A percentile compares a stretch with the other conserved stretches of the same genome.
phyloP scores from a whole-genome alignment of 2,329 filamentous ascomycete genomes.

The Xylariaceae sp. region DNA sequence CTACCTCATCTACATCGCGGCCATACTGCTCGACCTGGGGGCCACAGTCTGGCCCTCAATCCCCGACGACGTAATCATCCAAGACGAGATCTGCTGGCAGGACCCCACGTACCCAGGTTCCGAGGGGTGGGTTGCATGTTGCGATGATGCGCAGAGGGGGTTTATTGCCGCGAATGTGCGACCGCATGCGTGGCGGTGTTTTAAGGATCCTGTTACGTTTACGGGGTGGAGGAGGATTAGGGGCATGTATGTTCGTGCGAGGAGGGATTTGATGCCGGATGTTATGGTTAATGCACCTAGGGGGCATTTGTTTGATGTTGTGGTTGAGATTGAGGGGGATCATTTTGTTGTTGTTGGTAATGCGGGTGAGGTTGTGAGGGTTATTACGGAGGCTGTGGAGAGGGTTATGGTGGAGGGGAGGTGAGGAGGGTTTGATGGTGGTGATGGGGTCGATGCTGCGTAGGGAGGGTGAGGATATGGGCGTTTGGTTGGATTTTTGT shows the following conservation, averaged over 20 bases:
- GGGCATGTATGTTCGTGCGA: constrained; percentile 14
- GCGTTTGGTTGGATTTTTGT: neutral
- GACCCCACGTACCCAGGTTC: constrained; percentile 2
- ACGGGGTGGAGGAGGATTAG: constrained; percentile 17
- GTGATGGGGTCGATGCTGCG: neutral
- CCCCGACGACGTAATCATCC: constrained; percentile 1
- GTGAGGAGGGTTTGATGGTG: neutral
- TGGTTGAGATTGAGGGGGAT: constrained; percentile 15
- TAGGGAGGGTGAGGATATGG: neutral
- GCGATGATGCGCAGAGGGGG: constrained; percentile 9
- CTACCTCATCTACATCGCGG: constrained; percentile 21
- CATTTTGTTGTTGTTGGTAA: constrained; percentile 18
- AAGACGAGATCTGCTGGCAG: constrained; percentile 15
- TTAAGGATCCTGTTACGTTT: constrained; percentile 13
- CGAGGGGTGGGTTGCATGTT: constrained; percentile 7
- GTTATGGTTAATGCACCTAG: constrained; percentile 14
- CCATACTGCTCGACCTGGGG: constrained; percentile 18
- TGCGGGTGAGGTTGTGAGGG: constrained; percentile 11
- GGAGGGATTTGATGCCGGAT: constrained; percentile 14
- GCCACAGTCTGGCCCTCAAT: constrained; percentile 15
- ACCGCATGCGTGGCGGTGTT: constrained; percentile 15
- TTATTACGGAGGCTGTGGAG: constrained; percentile 11
- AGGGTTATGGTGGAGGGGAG: constrained; percentile 1
- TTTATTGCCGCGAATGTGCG: constrained; percentile 6
- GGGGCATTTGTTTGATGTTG: constrained; percentile 19